These are phyloP conservation scores for Fusarium sacchari DNA, from an alignment of 2,329 filamentous ascomycete genomes.

Conservation along the genomic window DNA sequence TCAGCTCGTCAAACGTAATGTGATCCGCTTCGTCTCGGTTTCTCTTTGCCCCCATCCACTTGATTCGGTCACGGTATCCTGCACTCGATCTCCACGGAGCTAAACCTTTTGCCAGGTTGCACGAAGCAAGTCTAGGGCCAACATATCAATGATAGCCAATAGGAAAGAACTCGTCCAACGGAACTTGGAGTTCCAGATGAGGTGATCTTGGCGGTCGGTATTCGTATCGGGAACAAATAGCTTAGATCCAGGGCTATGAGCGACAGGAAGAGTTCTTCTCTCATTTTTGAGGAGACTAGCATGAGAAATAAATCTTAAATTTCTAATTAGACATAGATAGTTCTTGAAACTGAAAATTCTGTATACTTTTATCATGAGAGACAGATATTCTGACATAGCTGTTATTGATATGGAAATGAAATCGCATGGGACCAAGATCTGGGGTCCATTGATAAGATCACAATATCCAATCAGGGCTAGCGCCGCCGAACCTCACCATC, in stretches of 20 bases:
- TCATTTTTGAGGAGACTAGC: background rate
- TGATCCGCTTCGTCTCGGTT: conserved; percentile 2
- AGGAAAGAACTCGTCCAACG: background rate
- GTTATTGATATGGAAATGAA: background rate
- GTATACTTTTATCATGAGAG: too few relatives aligned
- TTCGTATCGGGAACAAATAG: background rate
- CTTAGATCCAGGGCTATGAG: background rate
- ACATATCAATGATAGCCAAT: conserved; percentile 7
- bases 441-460: conserved; percentile 31
- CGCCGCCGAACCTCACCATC: conserved; percentile 6
- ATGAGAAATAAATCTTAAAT: too few relatives aligned
- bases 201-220: conserved; percentile 2
- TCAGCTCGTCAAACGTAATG: conserved; percentile 23
- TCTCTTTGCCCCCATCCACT: conserved; percentile 14
- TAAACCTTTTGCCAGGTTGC: conserved; percentile 14
- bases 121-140: conserved; percentile 4
- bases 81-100: conserved; percentile 21
- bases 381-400: background rate
- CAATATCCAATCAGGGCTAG: conserved; percentile 12
- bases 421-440: background rate
- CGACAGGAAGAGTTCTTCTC: background rate
- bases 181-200: conserved; percentile 13
- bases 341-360: background rate
- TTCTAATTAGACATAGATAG: too few relatives aligned
- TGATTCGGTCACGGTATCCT: conserved; percentile 4